A percentile compares a stretch with the other conserved stretches of the same genome.
phyloP scores from a whole-genome alignment of 169 alveolate genomes.

The Plasmodium sp. region DNA sequence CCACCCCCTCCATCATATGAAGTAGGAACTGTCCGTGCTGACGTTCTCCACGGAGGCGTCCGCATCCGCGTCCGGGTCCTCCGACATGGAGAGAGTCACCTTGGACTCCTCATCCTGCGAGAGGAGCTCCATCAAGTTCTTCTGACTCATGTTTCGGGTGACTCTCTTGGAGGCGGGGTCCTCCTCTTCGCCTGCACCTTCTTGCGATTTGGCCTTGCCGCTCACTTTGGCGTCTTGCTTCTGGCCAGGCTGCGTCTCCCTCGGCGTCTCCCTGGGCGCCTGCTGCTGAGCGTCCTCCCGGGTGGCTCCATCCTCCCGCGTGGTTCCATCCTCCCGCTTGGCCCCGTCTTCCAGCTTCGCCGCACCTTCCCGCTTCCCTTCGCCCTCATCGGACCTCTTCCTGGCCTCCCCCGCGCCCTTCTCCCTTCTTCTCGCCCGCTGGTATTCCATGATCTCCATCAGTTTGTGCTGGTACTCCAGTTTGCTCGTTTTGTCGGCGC shows the following conservation, averaged over 20 bases:
- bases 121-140: conserved; percentile 16
- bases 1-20: neutral
- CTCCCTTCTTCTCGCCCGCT: neutral
- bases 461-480: neutral
- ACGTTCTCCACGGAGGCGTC: conserved; percentile 55
- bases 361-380: neutral
- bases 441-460: conserved; percentile 15
- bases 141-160: conserved; percentile 48
- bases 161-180: neutral
- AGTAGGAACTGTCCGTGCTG: conserved; percentile 42
- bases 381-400: neutral
- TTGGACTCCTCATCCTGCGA: conserved; percentile 65
- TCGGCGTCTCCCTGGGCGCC: neutral
- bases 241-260: neutral
- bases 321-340: neutral
- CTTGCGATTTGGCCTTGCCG: neutral
- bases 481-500: neutral
- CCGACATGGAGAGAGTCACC: neutral
- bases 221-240: neutral
- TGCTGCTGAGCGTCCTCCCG: neutral
- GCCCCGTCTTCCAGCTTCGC: neutral
- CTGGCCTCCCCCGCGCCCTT: neutral
- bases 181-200: neutral
- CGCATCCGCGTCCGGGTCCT: conserved; percentile 26
- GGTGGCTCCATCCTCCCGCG: neutral